These are phyloP conservation scores for Xenoacremonium recifei DNA, from an alignment of 2,329 filamentous ascomycete species.

Conservation along the genomic window DNA sequence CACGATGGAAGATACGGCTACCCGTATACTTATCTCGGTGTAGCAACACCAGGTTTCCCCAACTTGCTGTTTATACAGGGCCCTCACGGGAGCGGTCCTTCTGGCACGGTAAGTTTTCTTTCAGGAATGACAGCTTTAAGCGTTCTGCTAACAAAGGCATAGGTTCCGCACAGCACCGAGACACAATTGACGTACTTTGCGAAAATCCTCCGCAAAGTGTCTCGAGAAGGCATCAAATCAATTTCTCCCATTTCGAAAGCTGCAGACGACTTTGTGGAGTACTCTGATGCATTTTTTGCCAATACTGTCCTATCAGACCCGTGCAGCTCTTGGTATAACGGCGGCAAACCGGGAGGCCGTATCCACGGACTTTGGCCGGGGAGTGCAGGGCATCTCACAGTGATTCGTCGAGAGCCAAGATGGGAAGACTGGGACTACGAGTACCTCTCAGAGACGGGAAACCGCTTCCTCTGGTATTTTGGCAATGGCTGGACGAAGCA, in stretches of 20 bases:
- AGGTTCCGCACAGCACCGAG: conserved; percentile 67
- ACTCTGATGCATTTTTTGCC: conserved; percentile 55
- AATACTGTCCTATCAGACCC: conserved; percentile 57
- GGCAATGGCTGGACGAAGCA: conserved; percentile 65
- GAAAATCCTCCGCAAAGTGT: conserved; percentile 65
- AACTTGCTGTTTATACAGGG: conserved; percentile 66
- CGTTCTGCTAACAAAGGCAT: too few species aligned
- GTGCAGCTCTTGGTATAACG: conserved; percentile 73
- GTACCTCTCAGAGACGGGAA: conserved; percentile 42
- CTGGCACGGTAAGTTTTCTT: too few species aligned
- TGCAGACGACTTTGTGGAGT: conserved; percentile 62
- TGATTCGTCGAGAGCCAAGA: conserved; percentile 52
- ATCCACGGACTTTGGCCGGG: conserved; percentile 72
- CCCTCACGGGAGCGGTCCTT: conserved; percentile 56
- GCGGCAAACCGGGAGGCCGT: conserved; percentile 57
- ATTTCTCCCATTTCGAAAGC: conserved; percentile 57
- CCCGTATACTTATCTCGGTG: conserved; percentile 66
- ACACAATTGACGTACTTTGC: conserved; percentile 64
- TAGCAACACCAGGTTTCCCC: conserved; percentile 63
- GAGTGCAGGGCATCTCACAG: conserved; percentile 60
- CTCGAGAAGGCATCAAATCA: conserved; percentile 63
- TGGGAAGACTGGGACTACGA: conserved; percentile 57
- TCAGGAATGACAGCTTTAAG: too few species aligned
- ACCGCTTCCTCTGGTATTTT: conserved; percentile 61
- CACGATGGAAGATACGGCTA: conserved; percentile 55